Conservation (phyloP, 192 early-diverging fungal genomes). For the Fimicolochytrium jonesii region DNA sequence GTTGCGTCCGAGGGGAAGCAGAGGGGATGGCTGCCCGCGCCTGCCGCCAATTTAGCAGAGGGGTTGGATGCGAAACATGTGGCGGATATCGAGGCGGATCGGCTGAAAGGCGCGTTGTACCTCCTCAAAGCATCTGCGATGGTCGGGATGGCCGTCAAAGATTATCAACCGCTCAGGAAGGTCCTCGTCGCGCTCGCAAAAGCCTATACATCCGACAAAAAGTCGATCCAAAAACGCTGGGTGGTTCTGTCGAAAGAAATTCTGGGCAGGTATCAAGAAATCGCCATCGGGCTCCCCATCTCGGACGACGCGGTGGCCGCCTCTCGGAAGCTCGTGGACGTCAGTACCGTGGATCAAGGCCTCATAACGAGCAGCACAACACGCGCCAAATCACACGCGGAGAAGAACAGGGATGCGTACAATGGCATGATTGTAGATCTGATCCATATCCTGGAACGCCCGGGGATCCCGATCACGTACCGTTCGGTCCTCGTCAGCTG, state of each 20-base stretch:
- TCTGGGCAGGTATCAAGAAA: constrained; percentile 6
- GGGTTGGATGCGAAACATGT: background rate
- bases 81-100: constrained; percentile 42
- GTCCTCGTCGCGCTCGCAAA: background rate
- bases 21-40: too few relatives aligned
- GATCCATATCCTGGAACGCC: constrained; percentile 55
- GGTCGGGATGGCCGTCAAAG: constrained; percentile 45
- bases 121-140: constrained; percentile 50
- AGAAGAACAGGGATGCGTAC: background rate
- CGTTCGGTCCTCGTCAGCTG: constrained; percentile 75
- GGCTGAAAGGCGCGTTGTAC: constrained; percentile 69
- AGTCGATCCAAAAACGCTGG: constrained; percentile 1
- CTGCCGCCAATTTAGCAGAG: background rate
- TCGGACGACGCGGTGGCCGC: background rate
- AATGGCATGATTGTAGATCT: constrained; percentile 34
- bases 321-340: background rate
- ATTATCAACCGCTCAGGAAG: constrained; percentile 45
- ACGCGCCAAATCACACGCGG: background rate
- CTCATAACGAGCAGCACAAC: background rate
- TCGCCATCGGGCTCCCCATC: background rate
- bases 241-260: constrained; percentile 6
- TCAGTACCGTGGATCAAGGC: background rate
- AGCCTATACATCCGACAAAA: constrained; percentile 9
- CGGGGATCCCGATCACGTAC: constrained; percentile 78
- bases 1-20: background rate